phyloP scores from a whole-genome alignment of 2,329 filamentous ascomycete species.

The Neonectria punicea region DNA sequence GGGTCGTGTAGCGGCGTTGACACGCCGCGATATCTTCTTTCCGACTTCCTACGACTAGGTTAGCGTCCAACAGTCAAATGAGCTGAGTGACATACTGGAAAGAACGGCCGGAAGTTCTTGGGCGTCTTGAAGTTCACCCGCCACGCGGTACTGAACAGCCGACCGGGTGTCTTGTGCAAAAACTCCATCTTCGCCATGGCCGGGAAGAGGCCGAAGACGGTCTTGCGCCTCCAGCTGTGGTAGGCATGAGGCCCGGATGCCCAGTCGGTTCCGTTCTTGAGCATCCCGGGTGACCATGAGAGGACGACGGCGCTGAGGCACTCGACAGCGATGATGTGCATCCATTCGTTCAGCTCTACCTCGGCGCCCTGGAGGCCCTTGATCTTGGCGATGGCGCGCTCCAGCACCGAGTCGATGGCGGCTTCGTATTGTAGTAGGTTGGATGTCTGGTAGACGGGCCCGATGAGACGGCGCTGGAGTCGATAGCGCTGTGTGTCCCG shows the following conservation, averaged over 20 bases:
- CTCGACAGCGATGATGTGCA: conserved; percentile 66
- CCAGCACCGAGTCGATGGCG: conserved; percentile 54
- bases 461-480: conserved; percentile 60
- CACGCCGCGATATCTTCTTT: conserved; percentile 47
- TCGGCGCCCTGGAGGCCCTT: conserved; percentile 49
- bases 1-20: conserved; percentile 44
- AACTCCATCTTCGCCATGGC: conserved; percentile 52
- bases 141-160: conserved; percentile 57
- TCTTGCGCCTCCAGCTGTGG: conserved; percentile 62
- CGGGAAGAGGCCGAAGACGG: conserved; percentile 63
- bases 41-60: conserved; percentile 45
- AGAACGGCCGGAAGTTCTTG: conserved; percentile 59
- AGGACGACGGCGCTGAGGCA: conserved; percentile 61
- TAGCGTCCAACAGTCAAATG: neutral
- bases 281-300: conserved; percentile 62
- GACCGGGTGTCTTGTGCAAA: conserved; percentile 48
- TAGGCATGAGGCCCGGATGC: conserved; percentile 61
- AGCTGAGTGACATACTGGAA: conserved; percentile 52
- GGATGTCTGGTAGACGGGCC: conserved; percentile 57
- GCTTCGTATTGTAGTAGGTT: conserved; percentile 55
- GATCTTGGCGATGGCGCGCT: conserved; percentile 49
- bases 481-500: conserved; percentile 58
- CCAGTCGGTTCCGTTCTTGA: conserved; percentile 56
- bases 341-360: conserved; percentile 64
- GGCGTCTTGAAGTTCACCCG: conserved; percentile 57